phyloP scores from a whole-genome alignment of 495 filamentous ascomycete genomes.

The Usnea hakonensis region DNA sequence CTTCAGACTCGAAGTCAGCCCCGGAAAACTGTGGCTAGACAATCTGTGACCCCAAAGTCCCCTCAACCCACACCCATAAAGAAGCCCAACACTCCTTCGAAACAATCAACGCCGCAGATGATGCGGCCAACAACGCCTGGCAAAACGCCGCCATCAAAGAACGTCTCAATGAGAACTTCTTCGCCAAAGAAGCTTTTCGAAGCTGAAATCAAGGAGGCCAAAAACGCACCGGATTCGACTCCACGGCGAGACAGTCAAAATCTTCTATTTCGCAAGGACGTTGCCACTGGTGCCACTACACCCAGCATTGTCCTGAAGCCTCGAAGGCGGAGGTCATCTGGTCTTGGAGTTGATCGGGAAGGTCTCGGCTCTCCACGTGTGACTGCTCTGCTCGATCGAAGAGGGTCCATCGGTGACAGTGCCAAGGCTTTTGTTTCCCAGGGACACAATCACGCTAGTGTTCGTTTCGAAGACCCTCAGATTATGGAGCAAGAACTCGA shows the following conservation, averaged over 20 bases:
- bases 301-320: constrained; percentile 61
- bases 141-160: constrained; percentile 45
- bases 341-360: constrained; percentile 63
- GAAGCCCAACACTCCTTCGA: constrained; percentile 42
- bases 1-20: constrained; percentile 44
- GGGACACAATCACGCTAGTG: constrained; percentile 34
- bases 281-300: constrained; percentile 50
- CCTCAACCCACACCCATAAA: constrained; percentile 34
- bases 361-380: constrained; percentile 75
- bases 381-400: constrained; percentile 62
- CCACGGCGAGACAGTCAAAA: constrained; percentile 32
- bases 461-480: constrained; percentile 60
- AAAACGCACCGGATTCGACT: constrained; percentile 28
- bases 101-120: constrained; percentile 47
- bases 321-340: constrained; percentile 54
- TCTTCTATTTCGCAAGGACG: constrained; percentile 32
- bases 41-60: constrained; percentile 41
- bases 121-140: constrained; percentile 44
- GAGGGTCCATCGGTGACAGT: constrained; percentile 61
- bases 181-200: constrained; percentile 50
- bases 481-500: constrained; percentile 63
- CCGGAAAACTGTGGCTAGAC: constrained; percentile 41
- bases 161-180: constrained; percentile 38
- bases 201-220: constrained; percentile 34
- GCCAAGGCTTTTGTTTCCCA: constrained; percentile 55